A percentile compares a stretch with the other conserved stretches of the same genome.
phyloP scores from a whole-genome alignment of 371 early-diverging fungal species.

The Actinomortierella wolfii region DNA sequence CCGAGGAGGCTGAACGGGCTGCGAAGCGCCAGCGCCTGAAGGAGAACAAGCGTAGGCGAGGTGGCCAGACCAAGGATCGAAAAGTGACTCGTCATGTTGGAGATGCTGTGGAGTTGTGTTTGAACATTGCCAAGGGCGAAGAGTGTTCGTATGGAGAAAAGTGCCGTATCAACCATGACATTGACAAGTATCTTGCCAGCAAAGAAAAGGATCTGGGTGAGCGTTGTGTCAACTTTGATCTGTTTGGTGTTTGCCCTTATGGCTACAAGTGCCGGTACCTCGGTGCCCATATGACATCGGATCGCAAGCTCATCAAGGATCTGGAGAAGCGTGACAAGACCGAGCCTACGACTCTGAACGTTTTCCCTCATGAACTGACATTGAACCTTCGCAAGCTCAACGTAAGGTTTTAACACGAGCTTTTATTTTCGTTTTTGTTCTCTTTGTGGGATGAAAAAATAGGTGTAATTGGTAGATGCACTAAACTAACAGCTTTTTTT shows the following conservation, averaged over 20 bases:
- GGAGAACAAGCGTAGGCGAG: conserved; percentile 27
- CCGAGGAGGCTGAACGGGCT: background rate
- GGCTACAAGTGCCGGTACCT: conserved; percentile 85
- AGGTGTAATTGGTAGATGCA: too few species aligned
- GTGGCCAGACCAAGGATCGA: conserved; percentile 48
- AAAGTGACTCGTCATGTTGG: conserved; percentile 42
- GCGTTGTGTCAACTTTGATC: conserved; percentile 73
- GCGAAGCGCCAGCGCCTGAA: background rate
- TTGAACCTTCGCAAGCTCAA: conserved; percentile 38
- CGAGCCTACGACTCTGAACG: conserved; percentile 30
- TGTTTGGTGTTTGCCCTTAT: conserved; percentile 72
- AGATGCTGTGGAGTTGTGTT: conserved; percentile 55
- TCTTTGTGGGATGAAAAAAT: too few species aligned
- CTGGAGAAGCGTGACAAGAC: conserved; percentile 54
- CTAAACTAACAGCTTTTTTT: too few species aligned
- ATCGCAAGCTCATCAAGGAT: conserved; percentile 55
- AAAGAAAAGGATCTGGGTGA: conserved; percentile 79
- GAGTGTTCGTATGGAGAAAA: conserved; percentile 57
- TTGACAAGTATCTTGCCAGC: conserved; percentile 59
- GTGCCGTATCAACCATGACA: conserved; percentile 75
- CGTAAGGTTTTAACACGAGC: conserved; percentile 17
- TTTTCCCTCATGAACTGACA: conserved; percentile 35
- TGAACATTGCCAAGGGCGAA: conserved; percentile 50
- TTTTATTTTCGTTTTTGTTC: background rate
- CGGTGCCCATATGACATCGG: conserved; percentile 62